Evolutionary conservation across 257 asterid species (phyloP).

Genomic region (Mitragyna speciosa): DNA sequence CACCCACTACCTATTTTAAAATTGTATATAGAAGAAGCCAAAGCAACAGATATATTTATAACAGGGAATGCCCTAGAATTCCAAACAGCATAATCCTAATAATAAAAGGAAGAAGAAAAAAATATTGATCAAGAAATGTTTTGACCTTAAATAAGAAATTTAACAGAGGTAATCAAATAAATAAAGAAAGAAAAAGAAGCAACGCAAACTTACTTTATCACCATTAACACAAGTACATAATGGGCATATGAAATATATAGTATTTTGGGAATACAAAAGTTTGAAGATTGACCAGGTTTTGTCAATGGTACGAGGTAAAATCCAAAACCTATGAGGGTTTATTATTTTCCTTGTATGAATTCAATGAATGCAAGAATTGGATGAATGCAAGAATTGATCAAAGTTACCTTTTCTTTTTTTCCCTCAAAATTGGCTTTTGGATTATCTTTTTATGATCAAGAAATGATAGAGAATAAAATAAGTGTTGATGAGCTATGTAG

Average conservation of each 20-base stretch:
- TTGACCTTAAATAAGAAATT: neutral
- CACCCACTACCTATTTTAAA: constrained; percentile 10
- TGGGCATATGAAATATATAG: neutral
- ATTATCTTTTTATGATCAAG: neutral
- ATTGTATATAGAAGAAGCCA: constrained; percentile 2
- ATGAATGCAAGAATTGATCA: neutral
- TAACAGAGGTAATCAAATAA: neutral
- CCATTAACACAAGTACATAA: neutral
- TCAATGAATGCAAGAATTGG: neutral
- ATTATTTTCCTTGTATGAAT: neutral
- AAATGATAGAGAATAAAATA: neutral
- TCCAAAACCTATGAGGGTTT: too few species aligned
- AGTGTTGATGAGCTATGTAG: neutral
- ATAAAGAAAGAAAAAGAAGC: neutral
- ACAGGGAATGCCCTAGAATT: neutral
- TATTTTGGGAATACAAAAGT: constrained; percentile 8
- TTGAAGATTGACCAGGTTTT: constrained; percentile 13
- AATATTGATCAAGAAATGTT: neutral
- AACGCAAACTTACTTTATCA: neutral
- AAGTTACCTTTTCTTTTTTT: neutral
- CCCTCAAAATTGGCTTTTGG: neutral
- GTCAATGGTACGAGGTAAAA: neutral
- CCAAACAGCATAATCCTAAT: neutral
- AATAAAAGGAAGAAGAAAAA: neutral
- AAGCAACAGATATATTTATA: neutral